These are phyloP conservation scores for Linanthus parryae DNA, from an alignment of 148 eudicot genomes.

Conservation along the genomic window DNA sequence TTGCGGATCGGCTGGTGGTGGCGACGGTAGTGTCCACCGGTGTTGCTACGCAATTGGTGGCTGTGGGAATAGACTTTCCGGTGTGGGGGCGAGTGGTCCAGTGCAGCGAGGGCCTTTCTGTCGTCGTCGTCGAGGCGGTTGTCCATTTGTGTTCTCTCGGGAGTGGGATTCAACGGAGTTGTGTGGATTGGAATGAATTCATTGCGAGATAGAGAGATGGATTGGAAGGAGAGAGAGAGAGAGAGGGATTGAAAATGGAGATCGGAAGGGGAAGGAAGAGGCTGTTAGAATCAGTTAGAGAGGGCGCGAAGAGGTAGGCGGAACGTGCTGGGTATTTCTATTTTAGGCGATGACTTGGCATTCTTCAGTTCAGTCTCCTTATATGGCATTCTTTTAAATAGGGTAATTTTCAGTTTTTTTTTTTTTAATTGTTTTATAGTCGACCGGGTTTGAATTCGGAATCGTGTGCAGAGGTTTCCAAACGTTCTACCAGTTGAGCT, in stretches of 20 bases:
- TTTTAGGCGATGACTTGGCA: too few relatives aligned
- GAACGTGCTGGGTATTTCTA: too few relatives aligned
- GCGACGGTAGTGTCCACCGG: slow-evolving; percentile 27
- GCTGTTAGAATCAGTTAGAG: too few relatives aligned
- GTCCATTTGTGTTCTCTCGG: slow-evolving; percentile 12
- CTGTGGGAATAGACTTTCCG: slow-evolving; percentile 49
- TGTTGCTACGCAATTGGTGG: slow-evolving; percentile 46
- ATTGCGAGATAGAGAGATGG: slow-evolving; percentile 15
- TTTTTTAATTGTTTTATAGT: too few relatives aligned
- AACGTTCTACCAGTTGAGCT: too few relatives aligned
- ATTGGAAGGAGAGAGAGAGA: slow-evolving; percentile 17
- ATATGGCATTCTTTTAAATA: too few relatives aligned
- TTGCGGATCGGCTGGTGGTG: slow-evolving; percentile 40
- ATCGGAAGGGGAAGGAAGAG: not conserved
- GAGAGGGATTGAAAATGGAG: slow-evolving; percentile 2
- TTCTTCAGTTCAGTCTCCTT: too few relatives aligned
- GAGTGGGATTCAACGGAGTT: not conserved
- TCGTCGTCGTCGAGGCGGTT: slow-evolving; percentile 51
- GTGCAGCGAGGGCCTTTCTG: slow-evolving; percentile 25
- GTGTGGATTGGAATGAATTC: slow-evolving; percentile 2
- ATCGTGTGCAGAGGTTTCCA: too few relatives aligned
- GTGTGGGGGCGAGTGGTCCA: slow-evolving; percentile 23
- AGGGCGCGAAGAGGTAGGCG: too few relatives aligned
- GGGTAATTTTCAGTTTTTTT: too few relatives aligned
- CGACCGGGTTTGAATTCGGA: too few relatives aligned